These are phyloP conservation scores for Scheffersomyces ergatensis DNA, from an alignment of 805 yeast species.

Conservation along the genomic window DNA sequence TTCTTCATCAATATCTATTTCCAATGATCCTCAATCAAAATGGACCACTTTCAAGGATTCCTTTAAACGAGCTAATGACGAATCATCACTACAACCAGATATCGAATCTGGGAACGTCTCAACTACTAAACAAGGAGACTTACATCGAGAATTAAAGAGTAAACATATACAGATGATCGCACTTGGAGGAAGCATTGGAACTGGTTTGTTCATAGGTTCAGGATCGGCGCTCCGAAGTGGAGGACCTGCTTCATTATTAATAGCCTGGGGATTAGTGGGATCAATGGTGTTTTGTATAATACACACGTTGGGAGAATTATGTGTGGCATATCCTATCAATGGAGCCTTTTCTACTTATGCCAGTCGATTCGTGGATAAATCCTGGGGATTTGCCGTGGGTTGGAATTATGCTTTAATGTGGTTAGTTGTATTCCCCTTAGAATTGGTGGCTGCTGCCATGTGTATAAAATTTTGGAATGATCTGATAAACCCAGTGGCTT, in stretches of 20 bases:
- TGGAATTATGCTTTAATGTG: slow-evolving; percentile 39
- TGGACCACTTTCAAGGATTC: slow-evolving; percentile 27
- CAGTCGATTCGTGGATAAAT: slow-evolving; percentile 33
- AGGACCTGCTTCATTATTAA: slow-evolving; percentile 45
- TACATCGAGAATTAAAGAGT: slow-evolving; percentile 41
- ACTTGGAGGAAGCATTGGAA: slow-evolving; percentile 70
- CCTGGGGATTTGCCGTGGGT: slow-evolving; percentile 42
- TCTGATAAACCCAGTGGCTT: slow-evolving; percentile 32
- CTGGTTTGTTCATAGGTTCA: slow-evolving; percentile 50
- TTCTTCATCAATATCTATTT: background rate
- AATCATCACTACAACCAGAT: slow-evolving; percentile 12
- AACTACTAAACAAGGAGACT: slow-evolving; percentile 30
- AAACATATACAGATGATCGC: slow-evolving; percentile 65
- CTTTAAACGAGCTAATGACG: slow-evolving; percentile 23
- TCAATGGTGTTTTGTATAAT: slow-evolving; percentile 53
- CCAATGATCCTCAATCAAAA: slow-evolving; percentile 2
- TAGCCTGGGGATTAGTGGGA: slow-evolving; percentile 59
- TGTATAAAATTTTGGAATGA: slow-evolving; percentile 33
- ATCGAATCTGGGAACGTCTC: slow-evolving; percentile 34
- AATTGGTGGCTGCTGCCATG: slow-evolving; percentile 38
- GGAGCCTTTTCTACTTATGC: slow-evolving; percentile 42
- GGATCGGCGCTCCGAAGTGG: slow-evolving; percentile 42
- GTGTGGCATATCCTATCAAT: slow-evolving; percentile 43
- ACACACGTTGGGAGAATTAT: slow-evolving; percentile 65
- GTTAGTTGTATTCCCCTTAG: slow-evolving; percentile 35